Percentiles rank a stretch among this genome's conserved stretches.
Conservation (phyloP, 352 stramenopile species). For the Globisporangium nodosum region DNA sequence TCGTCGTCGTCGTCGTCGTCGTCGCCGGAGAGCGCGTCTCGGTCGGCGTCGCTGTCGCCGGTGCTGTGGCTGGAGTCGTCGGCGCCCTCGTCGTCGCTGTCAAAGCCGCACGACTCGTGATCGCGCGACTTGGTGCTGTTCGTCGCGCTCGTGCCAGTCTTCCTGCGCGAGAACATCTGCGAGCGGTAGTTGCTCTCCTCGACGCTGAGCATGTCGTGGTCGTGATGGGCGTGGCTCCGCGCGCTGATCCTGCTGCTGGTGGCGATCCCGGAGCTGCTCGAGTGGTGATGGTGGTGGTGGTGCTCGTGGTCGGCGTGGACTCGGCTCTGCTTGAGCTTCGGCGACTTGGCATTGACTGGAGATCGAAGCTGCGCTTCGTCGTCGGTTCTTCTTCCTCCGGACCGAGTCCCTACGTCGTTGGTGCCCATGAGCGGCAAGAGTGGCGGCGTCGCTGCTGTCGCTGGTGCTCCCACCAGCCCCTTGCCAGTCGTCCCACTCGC, state of each 20-base stretch:
- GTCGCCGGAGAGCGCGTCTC: slow-evolving; percentile 34
- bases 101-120: slow-evolving; percentile 1
- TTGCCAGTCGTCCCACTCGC: background rate
- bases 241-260: background rate
- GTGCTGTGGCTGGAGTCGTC: background rate
- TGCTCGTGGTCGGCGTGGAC: slow-evolving; percentile 18
- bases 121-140: slow-evolving; percentile 28
- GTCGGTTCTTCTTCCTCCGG: background rate
- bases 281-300: slow-evolving; percentile 1
- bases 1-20: slow-evolving; percentile 65
- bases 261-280: background rate
- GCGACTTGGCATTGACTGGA: slow-evolving; percentile 5
- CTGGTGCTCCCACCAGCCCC: slow-evolving; percentile 8
- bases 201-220: slow-evolving; percentile 40
- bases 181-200: slow-evolving; percentile 65
- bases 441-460: background rate
- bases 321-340: slow-evolving; percentile 23
- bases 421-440: background rate
- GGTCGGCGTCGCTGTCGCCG: slow-evolving; percentile 7
- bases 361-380: background rate
- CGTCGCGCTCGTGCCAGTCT: slow-evolving; percentile 22
- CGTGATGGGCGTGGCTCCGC: background rate
- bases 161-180: slow-evolving; percentile 61
- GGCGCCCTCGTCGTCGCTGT: background rate
- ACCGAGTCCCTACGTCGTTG: background rate